phyloP scores from a whole-genome alignment of 805 yeast species.

The Torulaspora delbrueckii region DNA sequence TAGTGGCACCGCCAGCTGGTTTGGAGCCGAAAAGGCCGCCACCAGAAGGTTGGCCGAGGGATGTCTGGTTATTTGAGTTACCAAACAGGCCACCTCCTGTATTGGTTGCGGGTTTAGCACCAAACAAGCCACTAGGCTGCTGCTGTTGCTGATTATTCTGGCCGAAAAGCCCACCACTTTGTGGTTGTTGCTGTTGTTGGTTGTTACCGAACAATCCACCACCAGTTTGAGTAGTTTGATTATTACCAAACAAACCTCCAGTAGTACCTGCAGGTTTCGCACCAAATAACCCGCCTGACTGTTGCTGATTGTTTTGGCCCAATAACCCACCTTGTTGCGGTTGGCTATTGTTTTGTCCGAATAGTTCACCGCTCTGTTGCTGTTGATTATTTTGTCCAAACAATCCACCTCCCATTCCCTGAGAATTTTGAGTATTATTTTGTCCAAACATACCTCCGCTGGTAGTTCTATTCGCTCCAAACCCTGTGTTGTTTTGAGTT shows the following conservation, averaged over 20 bases:
- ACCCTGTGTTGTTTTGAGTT: constrained; percentile 10
- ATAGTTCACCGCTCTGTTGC: constrained; percentile 25
- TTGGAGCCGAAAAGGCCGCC: constrained; percentile 41
- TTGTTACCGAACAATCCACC: constrained; percentile 38
- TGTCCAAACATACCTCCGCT: neutral
- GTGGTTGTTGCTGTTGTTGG: constrained; percentile 18
- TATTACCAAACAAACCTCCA: constrained; percentile 42
- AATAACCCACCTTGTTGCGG: constrained; percentile 26
- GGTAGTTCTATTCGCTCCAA: neutral
- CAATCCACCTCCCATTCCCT: constrained; percentile 26
- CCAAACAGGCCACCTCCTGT: constrained; percentile 35
- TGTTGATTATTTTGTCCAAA: constrained; percentile 34
- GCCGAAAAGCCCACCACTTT: constrained; percentile 32
- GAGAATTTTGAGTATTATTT: constrained; percentile 4
- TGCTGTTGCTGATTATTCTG: constrained; percentile 18
- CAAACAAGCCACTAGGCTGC: constrained; percentile 34
- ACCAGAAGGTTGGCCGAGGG: constrained; percentile 11
- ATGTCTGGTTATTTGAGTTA: constrained; percentile 22
- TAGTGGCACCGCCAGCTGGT: constrained; percentile 32
- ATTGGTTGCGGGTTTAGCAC: constrained; percentile 19
- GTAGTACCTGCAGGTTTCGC: constrained; percentile 15
- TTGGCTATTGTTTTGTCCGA: constrained; percentile 27
- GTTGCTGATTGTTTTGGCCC: constrained; percentile 25
- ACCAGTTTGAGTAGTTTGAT: constrained; percentile 18
- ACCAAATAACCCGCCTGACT: constrained; percentile 35